Percentiles rank a stretch among this genome's conserved stretches.
These are phyloP conservation scores for Agarophyton chilense DNA, from an alignment of 23 red algal species.

Conservation along the genomic window DNA sequence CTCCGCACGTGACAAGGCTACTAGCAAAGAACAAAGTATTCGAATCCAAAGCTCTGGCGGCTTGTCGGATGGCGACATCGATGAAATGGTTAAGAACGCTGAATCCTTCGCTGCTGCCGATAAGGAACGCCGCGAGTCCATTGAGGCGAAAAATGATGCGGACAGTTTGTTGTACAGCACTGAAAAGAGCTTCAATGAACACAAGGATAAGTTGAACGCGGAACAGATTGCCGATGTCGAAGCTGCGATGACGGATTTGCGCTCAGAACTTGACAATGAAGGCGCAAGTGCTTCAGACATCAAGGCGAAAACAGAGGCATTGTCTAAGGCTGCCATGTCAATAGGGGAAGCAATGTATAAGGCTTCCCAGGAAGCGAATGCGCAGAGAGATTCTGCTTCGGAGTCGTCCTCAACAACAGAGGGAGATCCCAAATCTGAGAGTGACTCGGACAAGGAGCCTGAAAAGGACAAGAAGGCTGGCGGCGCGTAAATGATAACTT, in stretches of 20 bases:
- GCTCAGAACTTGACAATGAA: conserved; percentile 77
- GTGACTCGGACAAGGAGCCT: conserved; percentile 44
- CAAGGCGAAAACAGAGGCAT: conserved; percentile 85
- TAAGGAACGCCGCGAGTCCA: conserved; percentile 74
- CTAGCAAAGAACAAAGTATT: conserved; percentile 91
- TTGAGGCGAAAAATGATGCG: conserved; percentile 92
- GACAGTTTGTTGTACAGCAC: conserved; percentile 91
- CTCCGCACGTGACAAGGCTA: conserved; percentile 90
- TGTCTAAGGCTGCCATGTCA: conserved; percentile 95
- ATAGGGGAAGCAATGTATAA: conserved; percentile 99
- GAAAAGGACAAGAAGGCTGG: conserved; percentile 76
- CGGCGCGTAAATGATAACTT: conserved; percentile 37
- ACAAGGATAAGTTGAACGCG: conserved; percentile 78
- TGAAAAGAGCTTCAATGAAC: conserved; percentile 90
- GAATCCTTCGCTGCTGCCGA: conserved; percentile 87
- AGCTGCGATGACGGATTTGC: conserved; percentile 69
- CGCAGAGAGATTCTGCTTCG: conserved; percentile 40
- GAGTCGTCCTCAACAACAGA: conserved; percentile 29
- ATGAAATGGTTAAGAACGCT: conserved; percentile 90
- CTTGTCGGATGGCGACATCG: conserved; percentile 82
- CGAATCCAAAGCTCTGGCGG: conserved; percentile 85
- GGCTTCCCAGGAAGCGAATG: conserved; percentile 79
- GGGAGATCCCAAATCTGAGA: conserved; percentile 58
- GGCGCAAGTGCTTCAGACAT: conserved; percentile 57
- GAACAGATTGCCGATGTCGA: conserved; percentile 74